phyloP scores from a whole-genome alignment of 2,329 filamentous ascomycete species.

The Westerdykella aurantiaca region DNA sequence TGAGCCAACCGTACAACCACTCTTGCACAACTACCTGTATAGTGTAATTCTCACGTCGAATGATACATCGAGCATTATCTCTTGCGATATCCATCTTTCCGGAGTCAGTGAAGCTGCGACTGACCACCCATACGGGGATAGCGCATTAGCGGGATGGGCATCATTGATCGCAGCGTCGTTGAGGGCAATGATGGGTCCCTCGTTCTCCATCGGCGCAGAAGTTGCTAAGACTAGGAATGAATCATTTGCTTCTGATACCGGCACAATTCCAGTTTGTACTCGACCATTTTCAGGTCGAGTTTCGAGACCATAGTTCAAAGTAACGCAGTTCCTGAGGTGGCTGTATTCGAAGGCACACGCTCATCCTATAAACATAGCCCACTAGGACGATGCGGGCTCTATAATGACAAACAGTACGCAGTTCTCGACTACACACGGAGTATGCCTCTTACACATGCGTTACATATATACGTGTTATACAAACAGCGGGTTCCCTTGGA shows the following conservation, averaged over 20 bases:
- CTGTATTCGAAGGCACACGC: slow-evolving; percentile 33
- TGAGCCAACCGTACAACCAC: no score
- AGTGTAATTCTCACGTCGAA: no score
- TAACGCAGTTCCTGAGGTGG: slow-evolving; percentile 34
- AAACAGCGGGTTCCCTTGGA: no score
- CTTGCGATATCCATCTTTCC: no score
- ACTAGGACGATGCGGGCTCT: no score
- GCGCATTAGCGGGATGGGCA: slow-evolving; percentile 25
- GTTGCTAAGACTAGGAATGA: slow-evolving; percentile 34
- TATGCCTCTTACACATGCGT: no score
- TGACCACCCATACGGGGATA: slow-evolving; percentile 27
- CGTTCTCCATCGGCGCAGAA: slow-evolving; percentile 22
- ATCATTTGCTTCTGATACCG: slow-evolving; percentile 20
- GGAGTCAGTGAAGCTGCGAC: slow-evolving; percentile 13
- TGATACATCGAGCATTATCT: no score
- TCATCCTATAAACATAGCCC: slow-evolving; percentile 18
- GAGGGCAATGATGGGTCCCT: slow-evolving; percentile 22
- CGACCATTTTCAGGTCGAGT: slow-evolving; percentile 4
- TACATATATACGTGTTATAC: no score
- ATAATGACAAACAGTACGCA: no score
- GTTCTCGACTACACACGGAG: no score
- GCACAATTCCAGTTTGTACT: slow-evolving; percentile 18
- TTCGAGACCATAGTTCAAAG: slow-evolving; percentile 8
- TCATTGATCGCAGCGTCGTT: slow-evolving; percentile 19
- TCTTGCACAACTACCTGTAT: no score